These are phyloP conservation scores for Posidonia australis DNA, from an alignment of 106 monocot species.

Conservation along the genomic window DNA sequence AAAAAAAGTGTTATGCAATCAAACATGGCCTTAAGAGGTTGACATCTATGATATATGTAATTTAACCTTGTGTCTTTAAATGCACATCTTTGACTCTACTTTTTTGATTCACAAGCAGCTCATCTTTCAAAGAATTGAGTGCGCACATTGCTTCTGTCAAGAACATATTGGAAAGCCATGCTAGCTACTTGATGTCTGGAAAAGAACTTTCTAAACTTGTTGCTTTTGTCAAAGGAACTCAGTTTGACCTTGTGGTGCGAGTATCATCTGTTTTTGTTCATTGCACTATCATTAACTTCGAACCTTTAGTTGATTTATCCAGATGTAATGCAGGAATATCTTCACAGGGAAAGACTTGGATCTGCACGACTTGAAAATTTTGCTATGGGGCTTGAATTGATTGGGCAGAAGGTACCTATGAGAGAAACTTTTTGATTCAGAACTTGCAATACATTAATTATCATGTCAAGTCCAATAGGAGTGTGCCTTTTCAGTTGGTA, in stretches of 20 bases:
- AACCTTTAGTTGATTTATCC: slow-evolving; percentile 4
- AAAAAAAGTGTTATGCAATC: too few relatives aligned
- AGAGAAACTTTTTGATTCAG: background rate
- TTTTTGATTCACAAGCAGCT: slow-evolving; percentile 25
- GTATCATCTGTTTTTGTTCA: background rate
- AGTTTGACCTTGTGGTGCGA: slow-evolving; percentile 97
- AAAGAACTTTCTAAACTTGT: slow-evolving; percentile 99
- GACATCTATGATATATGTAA: background rate
- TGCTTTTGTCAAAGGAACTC: slow-evolving; percentile 99
- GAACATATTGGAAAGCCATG: slow-evolving; percentile 95
- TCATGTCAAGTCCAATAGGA: background rate
- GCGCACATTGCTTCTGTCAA: slow-evolving; percentile 91
- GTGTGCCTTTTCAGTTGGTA: background rate
- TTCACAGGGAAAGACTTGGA: slow-evolving; percentile 81
- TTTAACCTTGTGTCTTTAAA: background rate
- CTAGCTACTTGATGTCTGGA: slow-evolving; percentile 91
- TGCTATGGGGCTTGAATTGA: slow-evolving; percentile 91
- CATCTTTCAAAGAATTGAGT: slow-evolving; percentile 81
- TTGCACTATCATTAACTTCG: background rate
- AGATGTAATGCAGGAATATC: slow-evolving; percentile 65
- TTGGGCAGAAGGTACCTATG: slow-evolving; percentile 80
- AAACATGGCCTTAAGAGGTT: too few relatives aligned
- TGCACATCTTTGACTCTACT: background rate
- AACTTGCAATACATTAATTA: background rate
- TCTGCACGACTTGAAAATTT: slow-evolving; percentile 91